Percentiles rank a stretch among this genome's conserved stretches.
phyloP scores from a whole-genome alignment of 768 basidiomycete genomes.

The Suillus spraguei region DNA sequence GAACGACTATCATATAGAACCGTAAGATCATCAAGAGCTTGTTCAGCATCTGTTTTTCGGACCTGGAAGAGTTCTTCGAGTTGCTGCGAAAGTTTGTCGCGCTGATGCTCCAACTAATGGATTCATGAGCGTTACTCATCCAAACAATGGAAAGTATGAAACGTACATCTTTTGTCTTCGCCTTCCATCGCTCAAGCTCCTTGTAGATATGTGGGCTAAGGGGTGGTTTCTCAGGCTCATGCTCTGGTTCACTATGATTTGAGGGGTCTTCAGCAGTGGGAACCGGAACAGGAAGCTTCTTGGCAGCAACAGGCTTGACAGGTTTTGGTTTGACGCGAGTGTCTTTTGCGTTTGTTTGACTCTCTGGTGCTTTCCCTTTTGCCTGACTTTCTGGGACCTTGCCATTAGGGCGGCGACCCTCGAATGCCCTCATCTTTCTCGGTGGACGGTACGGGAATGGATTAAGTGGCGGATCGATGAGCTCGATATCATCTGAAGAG shows the following conservation, averaged over 20 bases:
- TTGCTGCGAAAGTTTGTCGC: slow-evolving; percentile 50
- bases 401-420: slow-evolving; percentile 9
- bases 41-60: slow-evolving; percentile 68
- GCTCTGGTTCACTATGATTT: slow-evolving; percentile 1
- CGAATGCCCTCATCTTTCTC: slow-evolving; percentile 9
- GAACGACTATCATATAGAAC: slow-evolving; percentile 53
- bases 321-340: slow-evolving; percentile 5
- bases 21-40: slow-evolving; percentile 48
- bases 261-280: slow-evolving; percentile 6
- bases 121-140: slow-evolving; percentile 6
- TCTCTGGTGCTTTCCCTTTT: slow-evolving; percentile 14
- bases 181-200: slow-evolving; percentile 35
- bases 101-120: slow-evolving; percentile 39
- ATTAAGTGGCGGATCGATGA: slow-evolving; percentile 13
- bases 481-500: slow-evolving; percentile 8
- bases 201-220: slow-evolving; percentile 13
- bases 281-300: slow-evolving; percentile 18
- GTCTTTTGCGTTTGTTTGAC: slow-evolving; percentile 3
- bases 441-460: slow-evolving; percentile 9
- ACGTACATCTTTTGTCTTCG: slow-evolving; percentile 30
- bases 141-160: not conserved
- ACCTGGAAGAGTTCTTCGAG: slow-evolving; percentile 60
- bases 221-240: not conserved
- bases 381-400: slow-evolving; percentile 1
- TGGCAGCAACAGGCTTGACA: slow-evolving; percentile 5